These are phyloP conservation scores for Rosa chinensis DNA, from an alignment of 306 rosid genomes.

Conservation along the genomic window DNA sequence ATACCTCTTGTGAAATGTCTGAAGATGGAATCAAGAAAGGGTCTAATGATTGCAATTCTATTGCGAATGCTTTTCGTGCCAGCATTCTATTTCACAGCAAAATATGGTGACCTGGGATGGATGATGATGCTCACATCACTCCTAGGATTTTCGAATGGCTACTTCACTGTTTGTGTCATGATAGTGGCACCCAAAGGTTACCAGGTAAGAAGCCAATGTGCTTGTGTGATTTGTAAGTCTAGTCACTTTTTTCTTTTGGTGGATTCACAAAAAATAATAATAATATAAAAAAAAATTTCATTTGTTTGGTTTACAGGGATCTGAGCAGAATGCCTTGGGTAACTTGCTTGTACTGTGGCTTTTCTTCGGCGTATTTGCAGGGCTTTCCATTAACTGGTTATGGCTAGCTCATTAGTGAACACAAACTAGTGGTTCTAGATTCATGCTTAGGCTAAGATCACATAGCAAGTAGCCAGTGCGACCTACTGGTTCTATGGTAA, in stretches of 20 bases:
- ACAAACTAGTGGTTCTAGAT: neutral
- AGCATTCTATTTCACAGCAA: conserved; percentile 82
- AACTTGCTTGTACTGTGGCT: conserved; percentile 66
- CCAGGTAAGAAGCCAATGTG: conserved; percentile 43
- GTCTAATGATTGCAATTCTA: conserved; percentile 38
- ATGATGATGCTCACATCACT: conserved; percentile 66
- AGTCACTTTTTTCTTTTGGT: neutral
- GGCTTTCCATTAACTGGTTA: conserved; percentile 68
- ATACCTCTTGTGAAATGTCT: conserved; percentile 57
- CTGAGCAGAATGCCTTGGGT: conserved; percentile 90
- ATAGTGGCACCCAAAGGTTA: conserved; percentile 73
- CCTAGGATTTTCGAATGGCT: conserved; percentile 65
- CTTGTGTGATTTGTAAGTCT: neutral
- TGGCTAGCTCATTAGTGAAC: conserved; percentile 37
- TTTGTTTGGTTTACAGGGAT: conserved; percentile 51
- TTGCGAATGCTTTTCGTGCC: conserved; percentile 54
- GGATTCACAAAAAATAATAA: neutral
- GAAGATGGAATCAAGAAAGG: conserved; percentile 72
- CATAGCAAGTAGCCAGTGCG: neutral
- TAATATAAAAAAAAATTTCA: neutral
- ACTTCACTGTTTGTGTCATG: conserved; percentile 75
- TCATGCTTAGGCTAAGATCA: neutral
- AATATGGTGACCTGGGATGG: conserved; percentile 81
- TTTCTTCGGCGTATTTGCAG: conserved; percentile 51
- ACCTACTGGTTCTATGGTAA: neutral